Conservation (phyloP, 176 grass and related monocot species). For the Chloris gayana region DNA sequence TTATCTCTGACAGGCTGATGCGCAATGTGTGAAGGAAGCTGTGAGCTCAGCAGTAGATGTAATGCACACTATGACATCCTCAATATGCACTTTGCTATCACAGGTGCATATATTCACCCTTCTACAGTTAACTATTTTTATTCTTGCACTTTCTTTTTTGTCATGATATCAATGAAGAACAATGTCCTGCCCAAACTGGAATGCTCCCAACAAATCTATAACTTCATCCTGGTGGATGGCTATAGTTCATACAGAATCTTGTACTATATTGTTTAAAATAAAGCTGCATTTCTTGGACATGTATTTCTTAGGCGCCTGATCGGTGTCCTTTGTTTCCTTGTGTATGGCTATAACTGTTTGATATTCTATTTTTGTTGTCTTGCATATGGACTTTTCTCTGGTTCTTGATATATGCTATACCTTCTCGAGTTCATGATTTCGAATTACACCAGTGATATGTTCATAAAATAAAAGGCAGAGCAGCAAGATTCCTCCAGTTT, state of each 20-base stretch:
- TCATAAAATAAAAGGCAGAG: neutral
- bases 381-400: neutral
- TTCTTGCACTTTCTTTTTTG: neutral
- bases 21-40: slow-evolving; percentile 80
- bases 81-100: slow-evolving; percentile 70
- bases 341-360: neutral
- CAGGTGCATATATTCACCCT: slow-evolving; percentile 56
- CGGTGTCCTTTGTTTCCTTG: neutral
- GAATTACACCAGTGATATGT: neutral
- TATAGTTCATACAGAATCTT: neutral
- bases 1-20: slow-evolving; percentile 70
- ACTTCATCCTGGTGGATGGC: neutral
- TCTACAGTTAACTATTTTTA: neutral
- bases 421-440: neutral
- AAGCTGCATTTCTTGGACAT: neutral
- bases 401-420: neutral
- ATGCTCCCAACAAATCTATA: neutral
- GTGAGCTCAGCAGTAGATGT: slow-evolving; percentile 72
- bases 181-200: neutral
- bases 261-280: neutral
- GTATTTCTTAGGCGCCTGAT: neutral
- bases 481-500: neutral
- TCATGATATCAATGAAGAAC: slow-evolving; percentile 8
- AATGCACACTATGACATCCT: slow-evolving; percentile 86
- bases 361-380: neutral